Evolutionary conservation across 306 rosid genomes (phyloP), one percentile per base, ranked within the genome.

Genomic region (Malus sylvestris): DNA sequence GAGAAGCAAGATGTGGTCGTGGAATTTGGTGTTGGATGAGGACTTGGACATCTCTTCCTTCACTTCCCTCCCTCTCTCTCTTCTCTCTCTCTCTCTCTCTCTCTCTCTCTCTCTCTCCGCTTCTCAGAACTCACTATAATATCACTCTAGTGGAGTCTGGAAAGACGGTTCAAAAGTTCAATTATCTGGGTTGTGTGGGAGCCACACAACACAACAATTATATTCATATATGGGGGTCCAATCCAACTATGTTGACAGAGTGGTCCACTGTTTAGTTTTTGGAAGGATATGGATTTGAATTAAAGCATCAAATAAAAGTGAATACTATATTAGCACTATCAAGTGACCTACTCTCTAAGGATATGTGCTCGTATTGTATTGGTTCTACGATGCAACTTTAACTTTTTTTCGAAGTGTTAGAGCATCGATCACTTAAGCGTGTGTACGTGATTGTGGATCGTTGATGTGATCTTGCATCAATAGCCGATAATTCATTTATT

Each of bases 1-100:
- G 71, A 77, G 20, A 42, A 66, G 73, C 62, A 82, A 75, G 74
- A 75, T 18, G 52, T 74, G 82, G 42, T 68, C 60, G 42, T 67
- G 23, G 27, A 85, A 59, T 72, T 30, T 30, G 62, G 52, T 13
- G 44, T 40, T 40, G 6, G 83, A 58, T 65, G 18, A 23, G 29
- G 35, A 60, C 32, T 40, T 25, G 55, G 25, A 32, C 81, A 62
- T 83, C 65, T 83, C 65, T 71, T 71, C 49, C 35, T 4, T 49
- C 29, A 40, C 78, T 19, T 52, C 62, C 4, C 32, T 4, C 32
- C 4, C 32, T 30, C 32, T 30, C 32, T 30, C 32, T 30, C 32
- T 30, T 3, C 30, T 29, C 30, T 29, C 30, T 29, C 30, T 29
- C 30, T 3, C 30, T 29, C 4, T 30, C 32, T 30, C 32, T 30